Evolutionary conservation across 2,329 filamentous ascomycete genomes (phyloP).

Genomic region (Claviceps sp.): DNA sequence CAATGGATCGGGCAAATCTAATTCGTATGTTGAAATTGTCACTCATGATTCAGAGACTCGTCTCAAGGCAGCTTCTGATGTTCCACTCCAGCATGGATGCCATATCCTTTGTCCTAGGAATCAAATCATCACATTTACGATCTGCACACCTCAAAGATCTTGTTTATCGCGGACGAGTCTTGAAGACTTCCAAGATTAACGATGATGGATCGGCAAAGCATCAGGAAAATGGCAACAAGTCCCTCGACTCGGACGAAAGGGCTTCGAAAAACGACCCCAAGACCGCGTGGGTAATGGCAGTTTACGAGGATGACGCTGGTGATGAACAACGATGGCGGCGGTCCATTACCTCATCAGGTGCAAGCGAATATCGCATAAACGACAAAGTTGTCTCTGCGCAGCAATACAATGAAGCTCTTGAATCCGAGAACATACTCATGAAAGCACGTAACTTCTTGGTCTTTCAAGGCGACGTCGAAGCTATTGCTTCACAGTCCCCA

Average conservation of each 20-base stretch:
- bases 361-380: constrained; percentile 95
- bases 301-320: constrained; percentile 93
- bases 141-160: constrained; percentile 89
- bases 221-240: constrained; percentile 49
- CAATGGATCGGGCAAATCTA: constrained; percentile 98
- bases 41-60: background rate
- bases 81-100: constrained; percentile 72
- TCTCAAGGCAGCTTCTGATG: background rate
- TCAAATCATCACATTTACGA: constrained; percentile 95
- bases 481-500: constrained; percentile 88
- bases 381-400: constrained; percentile 76
- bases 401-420: constrained; percentile 85
- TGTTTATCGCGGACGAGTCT: constrained; percentile 86
- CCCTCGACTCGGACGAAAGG: constrained; percentile 46
- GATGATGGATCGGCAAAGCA: constrained; percentile 66
- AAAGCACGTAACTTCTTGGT: constrained; percentile 96
- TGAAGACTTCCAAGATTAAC: constrained; percentile 86
- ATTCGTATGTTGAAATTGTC: constrained; percentile 53
- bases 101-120: constrained; percentile 96
- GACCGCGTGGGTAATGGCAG: constrained; percentile 97
- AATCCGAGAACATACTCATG: constrained; percentile 91
- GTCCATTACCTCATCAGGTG: constrained; percentile 74
- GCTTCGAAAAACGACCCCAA: constrained; percentile 73
- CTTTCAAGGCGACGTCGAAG: constrained; percentile 95
- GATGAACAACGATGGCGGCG: constrained; percentile 95